Evolutionary conservation across 176 grass and related monocot genomes (phyloP).

Genomic region (barley (Hordeum vulgare)): DNA sequence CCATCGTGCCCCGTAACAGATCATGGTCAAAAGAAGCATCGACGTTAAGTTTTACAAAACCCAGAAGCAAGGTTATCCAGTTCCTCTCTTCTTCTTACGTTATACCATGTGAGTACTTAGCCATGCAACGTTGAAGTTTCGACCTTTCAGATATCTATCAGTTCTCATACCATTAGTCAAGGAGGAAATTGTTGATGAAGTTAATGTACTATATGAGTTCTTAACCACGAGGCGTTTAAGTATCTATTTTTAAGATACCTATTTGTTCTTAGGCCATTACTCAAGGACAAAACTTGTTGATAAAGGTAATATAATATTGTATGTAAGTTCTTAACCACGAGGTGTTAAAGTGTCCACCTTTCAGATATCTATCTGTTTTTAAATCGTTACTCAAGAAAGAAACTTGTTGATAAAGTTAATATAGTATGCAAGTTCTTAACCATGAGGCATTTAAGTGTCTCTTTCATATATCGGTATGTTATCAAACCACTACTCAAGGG

Average conservation of each 20-base stretch:
- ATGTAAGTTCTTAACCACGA: conserved; percentile 39
- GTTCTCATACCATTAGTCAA: conserved; percentile 35
- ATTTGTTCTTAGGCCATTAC: conserved; percentile 46
- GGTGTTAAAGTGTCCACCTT: too few species aligned
- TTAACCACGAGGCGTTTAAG: conserved; percentile 50
- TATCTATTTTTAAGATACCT: conserved; percentile 64
- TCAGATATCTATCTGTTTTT: too few species aligned
- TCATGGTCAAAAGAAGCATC: too few species aligned
- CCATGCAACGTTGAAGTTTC: conserved; percentile 48
- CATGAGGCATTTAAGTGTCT: conserved; percentile 42
- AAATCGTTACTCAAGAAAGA: conserved; percentile 4
- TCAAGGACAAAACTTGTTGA: conserved; percentile 17
- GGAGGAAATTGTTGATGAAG: background rate
- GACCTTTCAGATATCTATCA: conserved; percentile 68
- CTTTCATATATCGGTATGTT: conserved; percentile 58
- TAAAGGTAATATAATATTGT: conserved; percentile 38
- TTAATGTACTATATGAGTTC: conserved; percentile 58
- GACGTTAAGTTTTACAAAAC: too few species aligned
- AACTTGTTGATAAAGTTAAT: conserved; percentile 51
- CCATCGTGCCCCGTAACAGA: too few species aligned
- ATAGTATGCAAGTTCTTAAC: conserved; percentile 61
- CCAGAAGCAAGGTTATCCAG: conserved; percentile 30
- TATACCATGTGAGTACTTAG: conserved; percentile 62
- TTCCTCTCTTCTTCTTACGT: conserved; percentile 57
- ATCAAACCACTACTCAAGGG: conserved; percentile 34